Percentiles rank a stretch among this genome's conserved stretches.
These are phyloP conservation scores for Hortiboletus campestris DNA, from an alignment of 768 basidiomycete genomes.

Conservation along the genomic window DNA sequence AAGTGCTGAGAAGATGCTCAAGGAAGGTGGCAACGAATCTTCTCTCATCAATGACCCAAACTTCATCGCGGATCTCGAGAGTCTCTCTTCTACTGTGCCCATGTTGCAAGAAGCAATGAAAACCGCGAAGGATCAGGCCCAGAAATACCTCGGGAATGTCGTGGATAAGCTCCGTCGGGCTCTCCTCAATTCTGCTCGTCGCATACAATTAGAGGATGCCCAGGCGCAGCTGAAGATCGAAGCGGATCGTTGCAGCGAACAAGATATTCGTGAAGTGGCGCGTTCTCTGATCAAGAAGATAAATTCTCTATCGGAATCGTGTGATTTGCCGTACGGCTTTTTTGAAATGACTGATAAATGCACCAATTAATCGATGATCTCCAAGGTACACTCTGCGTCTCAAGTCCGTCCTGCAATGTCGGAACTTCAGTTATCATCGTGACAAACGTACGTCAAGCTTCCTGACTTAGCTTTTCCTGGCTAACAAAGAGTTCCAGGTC, in stretches of 20 bases:
- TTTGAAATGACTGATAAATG: not conserved
- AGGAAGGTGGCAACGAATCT: constrained; percentile 18
- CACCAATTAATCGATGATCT: not conserved
- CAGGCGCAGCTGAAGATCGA: constrained; percentile 13
- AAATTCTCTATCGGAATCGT: constrained; percentile 17
- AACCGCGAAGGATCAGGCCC: constrained; percentile 13
- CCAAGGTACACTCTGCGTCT: constrained; percentile 19
- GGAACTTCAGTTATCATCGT: not conserved
- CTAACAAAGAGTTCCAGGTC: constrained; percentile 8
- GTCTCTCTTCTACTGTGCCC: constrained; percentile 9
- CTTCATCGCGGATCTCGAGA: constrained; percentile 25
- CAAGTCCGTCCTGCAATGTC: constrained; percentile 1
- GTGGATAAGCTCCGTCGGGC: constrained; percentile 22
- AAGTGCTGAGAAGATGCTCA: constrained; percentile 21
- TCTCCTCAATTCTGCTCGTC: constrained; percentile 6
- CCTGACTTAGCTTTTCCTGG: not conserved
- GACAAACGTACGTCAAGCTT: constrained; percentile 3
- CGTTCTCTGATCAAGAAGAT: constrained; percentile 18
- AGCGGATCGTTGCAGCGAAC: constrained; percentile 12
- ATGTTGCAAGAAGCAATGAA: constrained; percentile 16
- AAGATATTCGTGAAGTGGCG: constrained; percentile 11
- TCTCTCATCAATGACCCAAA: constrained; percentile 21
- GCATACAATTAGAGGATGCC: constrained; percentile 19
- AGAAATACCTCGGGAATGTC: constrained; percentile 15
- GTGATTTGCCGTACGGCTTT: constrained; percentile 16